These are phyloP conservation scores for Boletus semigastroideus DNA, from an alignment of 1,284 basidiomycete genomes.

Conservation along the genomic window DNA sequence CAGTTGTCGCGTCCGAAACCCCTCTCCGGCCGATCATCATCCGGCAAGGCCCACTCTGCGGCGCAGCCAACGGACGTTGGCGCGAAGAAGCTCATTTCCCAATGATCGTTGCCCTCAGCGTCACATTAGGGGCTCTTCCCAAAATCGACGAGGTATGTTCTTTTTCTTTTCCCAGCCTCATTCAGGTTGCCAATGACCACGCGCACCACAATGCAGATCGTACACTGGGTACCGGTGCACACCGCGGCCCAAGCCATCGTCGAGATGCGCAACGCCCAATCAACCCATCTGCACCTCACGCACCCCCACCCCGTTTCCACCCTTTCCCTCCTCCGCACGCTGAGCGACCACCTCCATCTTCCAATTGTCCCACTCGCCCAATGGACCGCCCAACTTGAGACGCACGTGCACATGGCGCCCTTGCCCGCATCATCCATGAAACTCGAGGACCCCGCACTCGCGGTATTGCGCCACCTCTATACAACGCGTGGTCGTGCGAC, in stretches of 20 bases:
- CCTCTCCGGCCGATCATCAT: constrained; percentile 32
- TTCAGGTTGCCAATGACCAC: too few relatives aligned
- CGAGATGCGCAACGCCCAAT: constrained; percentile 13
- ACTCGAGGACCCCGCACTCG: constrained; percentile 5
- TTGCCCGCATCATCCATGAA: neutral
- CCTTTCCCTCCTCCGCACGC: constrained; percentile 11
- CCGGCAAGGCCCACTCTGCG: constrained; percentile 42
- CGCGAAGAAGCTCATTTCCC: constrained; percentile 33
- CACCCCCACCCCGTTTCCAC: constrained; percentile 17
- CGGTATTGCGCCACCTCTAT: constrained; percentile 12
- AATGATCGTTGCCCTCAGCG: constrained; percentile 26
- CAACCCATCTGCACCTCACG: constrained; percentile 8
- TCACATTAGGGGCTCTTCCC: constrained; percentile 15
- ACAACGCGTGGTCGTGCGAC: neutral
- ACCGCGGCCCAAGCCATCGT: constrained; percentile 13
- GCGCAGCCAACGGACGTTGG: constrained; percentile 29
- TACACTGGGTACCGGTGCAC: constrained; percentile 24
- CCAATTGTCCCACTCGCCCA: constrained; percentile 17
- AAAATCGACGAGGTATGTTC: constrained; percentile 20
- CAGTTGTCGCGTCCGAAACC: constrained; percentile 19
- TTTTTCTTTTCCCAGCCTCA: neutral
- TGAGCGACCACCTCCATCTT: constrained; percentile 12
- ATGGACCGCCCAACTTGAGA: constrained; percentile 18
- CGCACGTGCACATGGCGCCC: constrained; percentile 1
- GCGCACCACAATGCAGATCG: constrained; percentile 5